A percentile compares a stretch with the other conserved stretches of the same genome.
Conservation (phyloP, 2,329 filamentous ascomycete species). For the Erysiphe pulchra region DNA sequence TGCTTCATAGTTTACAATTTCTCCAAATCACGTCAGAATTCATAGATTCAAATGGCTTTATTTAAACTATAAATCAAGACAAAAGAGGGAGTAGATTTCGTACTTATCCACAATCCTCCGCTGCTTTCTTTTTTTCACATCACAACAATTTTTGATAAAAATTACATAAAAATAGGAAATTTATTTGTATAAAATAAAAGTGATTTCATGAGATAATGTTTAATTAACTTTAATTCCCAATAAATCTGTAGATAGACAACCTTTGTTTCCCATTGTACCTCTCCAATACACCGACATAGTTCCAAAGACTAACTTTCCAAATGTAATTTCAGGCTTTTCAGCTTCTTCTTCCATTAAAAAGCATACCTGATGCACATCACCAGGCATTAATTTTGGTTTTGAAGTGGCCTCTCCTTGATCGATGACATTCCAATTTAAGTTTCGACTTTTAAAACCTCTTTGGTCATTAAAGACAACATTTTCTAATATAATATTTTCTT, state of each 20-base stretch:
- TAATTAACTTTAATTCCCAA: constrained; percentile 25
- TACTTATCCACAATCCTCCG: no score
- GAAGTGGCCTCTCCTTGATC: constrained; percentile 16
- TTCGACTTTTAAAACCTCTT: constrained; percentile 22
- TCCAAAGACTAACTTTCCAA: constrained; percentile 43
- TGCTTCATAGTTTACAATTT: no score
- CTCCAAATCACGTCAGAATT: no score
- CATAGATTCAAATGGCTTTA: no score
- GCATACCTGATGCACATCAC: constrained; percentile 39
- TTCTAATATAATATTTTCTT: constrained; percentile 58
- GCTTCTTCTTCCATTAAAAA: constrained; percentile 24
- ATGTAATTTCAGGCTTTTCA: constrained; percentile 17
- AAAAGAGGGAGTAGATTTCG: no score
- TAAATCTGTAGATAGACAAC: constrained; percentile 70
- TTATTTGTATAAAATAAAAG: no score
- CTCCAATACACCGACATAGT: constrained; percentile 73
- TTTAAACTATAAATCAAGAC: no score
- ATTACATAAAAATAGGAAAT: no score
- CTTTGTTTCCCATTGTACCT: constrained; percentile 68
- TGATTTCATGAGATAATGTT: not conserved
- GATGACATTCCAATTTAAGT: constrained; percentile 30
- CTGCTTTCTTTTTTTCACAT: no score
- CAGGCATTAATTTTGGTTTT: constrained; percentile 33
- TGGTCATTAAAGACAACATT: constrained; percentile 29
- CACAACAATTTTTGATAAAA: no score